Evolutionary conservation across 768 basidiomycete species (phyloP).

Genomic region (Cyclocybe aegerita): DNA sequence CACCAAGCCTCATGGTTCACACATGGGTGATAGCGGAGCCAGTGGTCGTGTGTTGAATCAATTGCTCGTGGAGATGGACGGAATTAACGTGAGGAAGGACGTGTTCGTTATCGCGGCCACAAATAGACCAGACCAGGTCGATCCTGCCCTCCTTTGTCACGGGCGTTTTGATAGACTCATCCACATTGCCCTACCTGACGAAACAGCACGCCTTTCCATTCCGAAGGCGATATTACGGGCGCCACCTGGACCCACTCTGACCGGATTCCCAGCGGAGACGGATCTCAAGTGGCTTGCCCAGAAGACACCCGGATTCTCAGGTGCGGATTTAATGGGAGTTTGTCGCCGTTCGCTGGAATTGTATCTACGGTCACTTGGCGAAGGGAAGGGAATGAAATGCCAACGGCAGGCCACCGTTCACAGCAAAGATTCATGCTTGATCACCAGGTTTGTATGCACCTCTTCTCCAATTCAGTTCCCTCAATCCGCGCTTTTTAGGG

Average conservation of each 20-base stretch:
- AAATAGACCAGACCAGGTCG: conserved; percentile 95
- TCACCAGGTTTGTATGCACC: conserved; percentile 53
- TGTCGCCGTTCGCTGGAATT: conserved; percentile 97
- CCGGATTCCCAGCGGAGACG: conserved; percentile 63
- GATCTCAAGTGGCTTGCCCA: conserved; percentile 86
- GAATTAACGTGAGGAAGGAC: conserved; percentile 98
- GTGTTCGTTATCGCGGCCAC: conserved; percentile 98
- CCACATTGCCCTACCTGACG: conserved; percentile 98
- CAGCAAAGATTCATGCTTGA: conserved; percentile 34
- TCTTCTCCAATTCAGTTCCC: background rate
- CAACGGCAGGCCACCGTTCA: conserved; percentile 87
- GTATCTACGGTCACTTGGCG: conserved; percentile 93
- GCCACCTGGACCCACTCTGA: conserved; percentile 50
- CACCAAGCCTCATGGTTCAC: conserved; percentile 93
- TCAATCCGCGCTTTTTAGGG: conserved; percentile 36
- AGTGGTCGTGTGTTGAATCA: conserved; percentile 98
- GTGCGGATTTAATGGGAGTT: conserved; percentile 99
- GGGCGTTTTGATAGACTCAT: conserved; percentile 99
- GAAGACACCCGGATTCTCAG: conserved; percentile 96
- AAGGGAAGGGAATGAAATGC: conserved; percentile 77
- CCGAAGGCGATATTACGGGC: conserved; percentile 90
- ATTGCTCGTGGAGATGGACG: conserved; percentile 97
- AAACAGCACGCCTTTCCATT: conserved; percentile 87
- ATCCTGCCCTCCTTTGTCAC: conserved; percentile 89
- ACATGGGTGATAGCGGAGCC: conserved; percentile 91